Base-by-base conservation (phyloP, 108 stramenopile genomes). In the Stephanodiscus triporus region DNA sequence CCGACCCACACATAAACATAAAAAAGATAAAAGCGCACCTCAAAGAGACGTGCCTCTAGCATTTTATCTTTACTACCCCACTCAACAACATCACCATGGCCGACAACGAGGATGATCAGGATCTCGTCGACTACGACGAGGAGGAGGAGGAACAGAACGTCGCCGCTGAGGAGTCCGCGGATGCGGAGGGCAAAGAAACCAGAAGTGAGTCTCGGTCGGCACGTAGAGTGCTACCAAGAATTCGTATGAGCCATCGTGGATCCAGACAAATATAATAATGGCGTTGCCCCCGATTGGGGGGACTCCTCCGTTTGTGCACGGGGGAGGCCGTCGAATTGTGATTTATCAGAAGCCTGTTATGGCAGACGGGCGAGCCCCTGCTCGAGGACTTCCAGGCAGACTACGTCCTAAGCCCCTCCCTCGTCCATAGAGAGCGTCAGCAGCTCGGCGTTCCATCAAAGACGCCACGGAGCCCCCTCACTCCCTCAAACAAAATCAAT, bases 61-160 rank as follows among this genome's bases (percentile, higher is more conserved):
- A n/a, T n/a, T n/a, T n/a, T n/a, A n/a, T n/a, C n/a, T n/a, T n/a
- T n/a, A n/a, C n/a, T n/a, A n/a, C n/a, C n/a, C n/a, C n/a, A n/a
- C n/a, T 54, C 5, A 24, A 54, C 63, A 59, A 58, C 70, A 60
- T 48, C 60, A 81, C 72, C 75, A 93, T 93, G 92, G 92, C 89
- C 37, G 89, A 90, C 66, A 89, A 89, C 73, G 91, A 92, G 75
- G 76, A 83, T 66, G 92, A 93, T 47, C 70, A 83, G 32, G 93
- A 94, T 66, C 88, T 94, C 63, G 93, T 94, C 73, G 93, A 94
- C 68, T 94, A 94, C 82, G 93, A 94, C 82, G 93, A 94, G 77
- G 93, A 90, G 76, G 90, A 94, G 84, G 87, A 89, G 49, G 89
- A 85, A 37, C 86, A 87, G 75, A 78, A 87, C 47, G 80, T 87